Evolutionary conservation across 257 asterid genomes (phyloP).

Genomic region (Scutellaria baicalensis): DNA sequence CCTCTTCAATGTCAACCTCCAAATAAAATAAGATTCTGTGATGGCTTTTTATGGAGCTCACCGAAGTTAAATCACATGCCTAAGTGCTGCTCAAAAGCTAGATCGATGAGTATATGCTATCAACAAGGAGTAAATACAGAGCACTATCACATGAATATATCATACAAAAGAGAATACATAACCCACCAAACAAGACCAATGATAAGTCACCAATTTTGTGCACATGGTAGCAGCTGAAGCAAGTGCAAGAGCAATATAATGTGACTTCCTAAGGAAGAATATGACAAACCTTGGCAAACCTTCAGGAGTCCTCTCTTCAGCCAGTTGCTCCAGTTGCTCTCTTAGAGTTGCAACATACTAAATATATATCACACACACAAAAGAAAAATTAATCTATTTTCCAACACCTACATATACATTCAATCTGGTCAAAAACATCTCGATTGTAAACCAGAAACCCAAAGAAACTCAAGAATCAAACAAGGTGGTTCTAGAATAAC

Average conservation of each 20-base stretch:
- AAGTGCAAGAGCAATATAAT: not conserved
- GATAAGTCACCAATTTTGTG: not conserved
- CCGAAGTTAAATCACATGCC: not conserved
- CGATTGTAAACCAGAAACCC: not conserved
- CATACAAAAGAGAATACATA: not conserved
- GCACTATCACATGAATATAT: not conserved
- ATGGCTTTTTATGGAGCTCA: not conserved
- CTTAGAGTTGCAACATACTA: constrained; percentile 85
- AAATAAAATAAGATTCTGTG: not conserved
- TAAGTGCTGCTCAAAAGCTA: not conserved
- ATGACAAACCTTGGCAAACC: constrained; percentile 70
- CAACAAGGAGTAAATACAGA: not conserved
- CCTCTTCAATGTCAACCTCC: not conserved
- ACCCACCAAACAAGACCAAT: not conserved
- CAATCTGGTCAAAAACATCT: not conserved
- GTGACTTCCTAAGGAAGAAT: constrained; percentile 3
- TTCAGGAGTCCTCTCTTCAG: constrained; percentile 68
- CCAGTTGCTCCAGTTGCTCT: constrained; percentile 87
- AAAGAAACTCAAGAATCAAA: constrained; percentile 6
- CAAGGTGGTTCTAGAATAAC: not conserved
- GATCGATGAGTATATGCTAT: not conserved
- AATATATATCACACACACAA: constrained; percentile 7
- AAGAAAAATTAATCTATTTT: not conserved
- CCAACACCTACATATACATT: not conserved
- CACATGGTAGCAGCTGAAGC: not conserved